Evolutionary conservation across 1,284 basidiomycete genomes (phyloP), one percentile per base, ranked within the genome.

Genomic region (Pulveroboletus sp.): DNA sequence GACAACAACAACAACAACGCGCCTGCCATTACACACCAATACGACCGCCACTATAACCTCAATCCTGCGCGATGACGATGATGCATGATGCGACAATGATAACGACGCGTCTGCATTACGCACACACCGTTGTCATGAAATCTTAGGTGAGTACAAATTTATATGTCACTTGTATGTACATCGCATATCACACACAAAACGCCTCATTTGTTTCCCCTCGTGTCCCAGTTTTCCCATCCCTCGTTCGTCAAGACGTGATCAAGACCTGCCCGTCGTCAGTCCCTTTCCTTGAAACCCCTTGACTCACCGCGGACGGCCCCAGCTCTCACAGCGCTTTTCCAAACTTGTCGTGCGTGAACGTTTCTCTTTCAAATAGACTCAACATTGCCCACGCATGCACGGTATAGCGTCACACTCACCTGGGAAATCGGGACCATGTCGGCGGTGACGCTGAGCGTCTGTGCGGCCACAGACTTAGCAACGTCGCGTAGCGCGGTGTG

Each of bases 401-500:
- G 24, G 4, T 11, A 11, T 16, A 12, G 10, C 32, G 4, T 24
- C 8, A 7, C n/a, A 68, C 81, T 63, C 64, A 87, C 92, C 91
- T 85, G 37, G 93, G 93, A 77, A 95, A 96, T 42, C 7, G 78
- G 80, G 37, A 95, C 84, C 1, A 86, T 87, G 46, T 93, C 87
- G 9, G 87, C 89, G 60, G 86, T 82, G 41, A 91, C 82, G 4
- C 74, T 69, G 32, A 89, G 71, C 41, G 80, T 81, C 72, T 96
- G 91, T 2, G 79, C 81, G 11, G 89, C 91, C 36, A 96, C 73
- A 70, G 80, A 95, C 71, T 94, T 91, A n/a, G 91, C 92, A 1
- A 95, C 91, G 62, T 90, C 87, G 8, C 82, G 78, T 48, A 97
- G 75, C 4, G 89, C 91, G 93, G 48, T 39, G 3, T 4, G 21